These are phyloP conservation scores for Alternaria tenuissima DNA, from an alignment of 2,329 filamentous ascomycete genomes.

Conservation along the genomic window DNA sequence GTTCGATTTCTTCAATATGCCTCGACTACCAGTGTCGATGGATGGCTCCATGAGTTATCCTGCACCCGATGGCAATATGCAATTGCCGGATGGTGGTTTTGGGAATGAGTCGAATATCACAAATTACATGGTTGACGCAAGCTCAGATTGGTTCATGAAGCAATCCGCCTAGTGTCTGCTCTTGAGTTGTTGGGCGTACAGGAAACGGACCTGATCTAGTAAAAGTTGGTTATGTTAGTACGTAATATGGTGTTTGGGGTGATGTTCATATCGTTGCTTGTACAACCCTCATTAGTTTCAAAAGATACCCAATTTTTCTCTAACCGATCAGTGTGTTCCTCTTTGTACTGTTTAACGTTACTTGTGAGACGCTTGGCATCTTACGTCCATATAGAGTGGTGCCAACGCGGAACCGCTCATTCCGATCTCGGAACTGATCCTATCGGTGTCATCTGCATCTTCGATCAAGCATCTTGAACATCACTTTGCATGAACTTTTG, in stretches of 20 bases:
- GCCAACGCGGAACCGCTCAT: conserved; percentile 12
- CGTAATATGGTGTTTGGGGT: not conserved
- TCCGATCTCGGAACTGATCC: conserved; percentile 17
- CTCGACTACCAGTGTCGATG: conserved; percentile 66
- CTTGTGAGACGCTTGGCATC: not conserved
- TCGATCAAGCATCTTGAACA: not conserved
- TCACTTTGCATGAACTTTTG: not conserved
- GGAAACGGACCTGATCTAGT: too few relatives aligned
- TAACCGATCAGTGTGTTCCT: not conserved
- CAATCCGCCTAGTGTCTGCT: conserved; percentile 20
- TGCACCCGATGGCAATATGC: conserved; percentile 39
- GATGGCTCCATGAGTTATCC: conserved; percentile 42
- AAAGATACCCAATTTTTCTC: conserved; percentile 12
- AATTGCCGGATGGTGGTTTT: conserved; percentile 35
- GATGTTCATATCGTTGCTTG: not conserved
- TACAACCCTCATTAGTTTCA: not conserved
- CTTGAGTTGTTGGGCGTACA: not conserved
- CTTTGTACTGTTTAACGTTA: not conserved
- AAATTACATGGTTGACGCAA: conserved; percentile 78
- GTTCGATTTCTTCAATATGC: conserved; percentile 94
- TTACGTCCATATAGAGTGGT: not conserved
- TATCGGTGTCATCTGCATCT: conserved; percentile 2
- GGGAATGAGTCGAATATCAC: conserved; percentile 78
- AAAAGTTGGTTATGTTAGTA: conserved; percentile 4
- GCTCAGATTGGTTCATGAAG: conserved; percentile 73